phyloP scores from a whole-genome alignment of 2,329 filamentous ascomycete species.

The Fusarium staphyleae region DNA sequence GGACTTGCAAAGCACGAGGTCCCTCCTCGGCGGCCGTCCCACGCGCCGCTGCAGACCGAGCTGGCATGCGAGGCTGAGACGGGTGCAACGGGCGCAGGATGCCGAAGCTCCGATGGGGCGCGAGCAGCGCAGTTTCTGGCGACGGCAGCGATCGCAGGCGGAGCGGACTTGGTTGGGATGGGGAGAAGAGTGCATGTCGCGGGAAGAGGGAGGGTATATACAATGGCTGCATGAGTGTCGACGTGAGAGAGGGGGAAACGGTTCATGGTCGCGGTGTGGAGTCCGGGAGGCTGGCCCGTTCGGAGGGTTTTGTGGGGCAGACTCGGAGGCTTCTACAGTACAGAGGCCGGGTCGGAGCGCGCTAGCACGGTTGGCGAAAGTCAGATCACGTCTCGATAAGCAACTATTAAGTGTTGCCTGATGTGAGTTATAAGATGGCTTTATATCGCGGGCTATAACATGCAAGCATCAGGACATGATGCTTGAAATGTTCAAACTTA shows the following conservation, averaged over 20 bases:
- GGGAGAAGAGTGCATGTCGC: conserved; percentile 27
- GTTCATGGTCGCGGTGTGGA: not conserved
- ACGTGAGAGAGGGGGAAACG: not conserved
- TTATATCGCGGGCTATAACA: too few species aligned
- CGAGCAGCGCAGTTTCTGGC: conserved; percentile 45
- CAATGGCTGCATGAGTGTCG: not conserved
- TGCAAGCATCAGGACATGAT: too few species aligned
- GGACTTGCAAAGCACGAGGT: conserved; percentile 19
- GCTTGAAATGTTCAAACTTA: too few species aligned
- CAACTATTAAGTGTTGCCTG: too few species aligned
- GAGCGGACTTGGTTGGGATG: conserved; percentile 46
- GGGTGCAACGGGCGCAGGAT: conserved; percentile 42
- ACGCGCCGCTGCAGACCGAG: conserved; percentile 43
- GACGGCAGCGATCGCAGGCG: conserved; percentile 45
- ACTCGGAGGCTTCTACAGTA: not conserved
- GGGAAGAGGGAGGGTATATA: not conserved
- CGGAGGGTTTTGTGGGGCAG: conserved; percentile 27
- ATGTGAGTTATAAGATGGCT: too few species aligned
- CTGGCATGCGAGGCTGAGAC: conserved; percentile 41
- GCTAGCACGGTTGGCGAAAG: not conserved
- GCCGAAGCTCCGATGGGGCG: conserved; percentile 32
- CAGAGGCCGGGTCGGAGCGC: not conserved
- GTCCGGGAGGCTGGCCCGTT: conserved; percentile 16
- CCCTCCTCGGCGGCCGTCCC: conserved; percentile 41
- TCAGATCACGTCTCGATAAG: too few species aligned